Base-by-base conservation (phyloP, 768 basidiomycete species). In the Podaxis pistillaris region DNA sequence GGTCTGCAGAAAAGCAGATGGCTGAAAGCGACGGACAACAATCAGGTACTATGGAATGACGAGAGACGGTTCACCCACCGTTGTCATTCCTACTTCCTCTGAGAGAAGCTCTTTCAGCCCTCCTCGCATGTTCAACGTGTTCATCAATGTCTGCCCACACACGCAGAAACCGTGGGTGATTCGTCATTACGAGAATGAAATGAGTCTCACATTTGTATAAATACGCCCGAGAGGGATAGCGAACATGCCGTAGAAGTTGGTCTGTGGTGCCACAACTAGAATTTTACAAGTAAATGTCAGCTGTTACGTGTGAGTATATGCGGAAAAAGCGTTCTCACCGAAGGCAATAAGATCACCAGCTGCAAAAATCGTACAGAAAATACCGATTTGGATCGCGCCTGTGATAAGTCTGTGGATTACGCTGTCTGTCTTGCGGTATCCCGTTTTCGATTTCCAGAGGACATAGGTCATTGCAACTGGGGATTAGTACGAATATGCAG, bases 351-450 rank as follows among this genome's bases (percentile, higher is more conserved):
- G 68, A 67, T 84, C 83, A 1, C 75, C 81, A 22, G 83, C 66
- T 9, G 84, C 82, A 56, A 85, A 83, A 1, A 82, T 71, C 0
- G 79, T 78, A 7, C 78, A 80, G 63, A 84, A 84, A 5, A 82
- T 64, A 52, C 84, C 83, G 3, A 83, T 84, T 63, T 84, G 83
- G 36, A 84, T 71, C 5, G 83, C 82, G 30, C 83, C 82, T 56
- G 80, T 79, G 64, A 84, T 84, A 2, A 84, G 72, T 38, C 81
- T 78, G 61, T 82, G 81, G 66, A 84, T 79, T 56, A 84, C 75
- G 0, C 75, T 80, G 65, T 86, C 83, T 7, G 79, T 85, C 65
- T 71, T 77, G 11, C 72, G 72, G 69, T 83, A 81, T n/a, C 85
- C 84, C 13, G 84, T 85, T 56, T 56, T 56, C 9, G 54, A 56